phyloP scores from a whole-genome alignment of 1,284 basidiomycete genomes.

The Moesziomyces parantarcticus region DNA sequence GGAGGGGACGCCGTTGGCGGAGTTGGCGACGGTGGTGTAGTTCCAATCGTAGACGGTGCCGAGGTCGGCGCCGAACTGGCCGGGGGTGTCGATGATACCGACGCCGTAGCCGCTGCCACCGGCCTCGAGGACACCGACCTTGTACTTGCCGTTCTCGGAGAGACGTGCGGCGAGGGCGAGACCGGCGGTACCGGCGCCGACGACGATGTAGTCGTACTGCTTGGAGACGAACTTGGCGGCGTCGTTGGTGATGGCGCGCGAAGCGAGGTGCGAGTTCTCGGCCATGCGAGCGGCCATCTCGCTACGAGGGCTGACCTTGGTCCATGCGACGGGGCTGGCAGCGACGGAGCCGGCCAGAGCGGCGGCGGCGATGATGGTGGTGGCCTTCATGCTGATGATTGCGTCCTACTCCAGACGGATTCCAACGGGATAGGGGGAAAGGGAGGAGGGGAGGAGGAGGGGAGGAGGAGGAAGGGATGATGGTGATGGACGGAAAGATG shows the following conservation, averaged over 20 bases:
- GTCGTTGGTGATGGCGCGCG: slow-evolving; percentile 45
- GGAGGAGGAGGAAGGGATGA: not conserved
- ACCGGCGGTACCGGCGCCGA: slow-evolving; percentile 73
- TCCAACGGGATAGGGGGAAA: not conserved
- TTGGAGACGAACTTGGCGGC: slow-evolving; percentile 28
- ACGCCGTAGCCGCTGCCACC: slow-evolving; percentile 50
- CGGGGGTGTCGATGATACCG: slow-evolving; percentile 54
- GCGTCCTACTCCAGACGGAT: not conserved
- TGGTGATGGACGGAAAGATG: not conserved
- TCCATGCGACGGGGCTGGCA: slow-evolving; percentile 48
- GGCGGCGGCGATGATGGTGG: slow-evolving; percentile 35
- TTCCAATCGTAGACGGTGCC: slow-evolving; percentile 56
- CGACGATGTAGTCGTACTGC: slow-evolving; percentile 65
- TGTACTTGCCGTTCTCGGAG: slow-evolving; percentile 55
- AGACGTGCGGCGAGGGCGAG: slow-evolving; percentile 56
- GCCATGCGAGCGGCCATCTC: slow-evolving; percentile 40
- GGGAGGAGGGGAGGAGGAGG: not conserved
- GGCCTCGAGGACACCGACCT: slow-evolving; percentile 62
- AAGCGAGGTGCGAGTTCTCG: slow-evolving; percentile 29
- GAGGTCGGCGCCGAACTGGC: slow-evolving; percentile 57
- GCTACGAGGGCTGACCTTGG: slow-evolving; percentile 39
- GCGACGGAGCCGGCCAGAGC: slow-evolving; percentile 31
- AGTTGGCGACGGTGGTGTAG: slow-evolving; percentile 47
- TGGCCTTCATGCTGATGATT: slow-evolving; percentile 40
- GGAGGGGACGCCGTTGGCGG: slow-evolving; percentile 39